Conservation (phyloP, 139 green algal genomes). For the Nannochloris sp. region DNA sequence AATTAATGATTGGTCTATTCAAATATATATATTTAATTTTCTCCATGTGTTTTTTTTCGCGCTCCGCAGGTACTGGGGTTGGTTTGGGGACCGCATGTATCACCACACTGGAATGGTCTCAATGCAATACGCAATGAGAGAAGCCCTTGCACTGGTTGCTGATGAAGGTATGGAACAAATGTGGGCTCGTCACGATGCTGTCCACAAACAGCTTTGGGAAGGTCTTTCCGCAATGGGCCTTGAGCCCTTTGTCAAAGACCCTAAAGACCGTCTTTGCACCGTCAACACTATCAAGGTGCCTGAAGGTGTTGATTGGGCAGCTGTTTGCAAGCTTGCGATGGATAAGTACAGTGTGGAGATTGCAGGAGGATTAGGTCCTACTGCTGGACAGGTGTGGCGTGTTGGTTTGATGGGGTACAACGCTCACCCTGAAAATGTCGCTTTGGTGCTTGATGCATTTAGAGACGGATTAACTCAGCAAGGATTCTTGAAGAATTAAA, state of each 20-base stretch:
- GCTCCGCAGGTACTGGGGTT: conserved; percentile 51
- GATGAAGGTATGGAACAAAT: conserved; percentile 61
- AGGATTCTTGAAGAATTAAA: conserved; percentile 52
- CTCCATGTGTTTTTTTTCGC: conserved; percentile 13
- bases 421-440: conserved; percentile 64
- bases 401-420: conserved; percentile 88
- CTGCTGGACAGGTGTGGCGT: conserved; percentile 71
- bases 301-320: conserved; percentile 71
- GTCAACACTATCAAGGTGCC: conserved; percentile 92
- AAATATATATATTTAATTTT: too few relatives aligned
- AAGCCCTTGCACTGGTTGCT: conserved; percentile 69
- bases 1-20: too few relatives aligned
- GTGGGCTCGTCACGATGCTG: conserved; percentile 54
- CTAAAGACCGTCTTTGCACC: conserved; percentile 65
- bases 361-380: conserved; percentile 69
- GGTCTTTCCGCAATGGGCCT: conserved; percentile 68
- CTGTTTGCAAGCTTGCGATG: conserved; percentile 76
- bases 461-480: conserved; percentile 71
- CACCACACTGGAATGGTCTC: conserved; percentile 73
- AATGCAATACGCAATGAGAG: conserved; percentile 83
- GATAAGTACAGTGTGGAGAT: conserved; percentile 67
- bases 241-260: conserved; percentile 69
- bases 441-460: conserved; percentile 73
- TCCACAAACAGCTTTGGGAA: conserved; percentile 67
- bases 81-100: conserved; percentile 66